Evolutionary conservation across 768 basidiomycete genomes (phyloP), one percentile per base, ranked within the genome.

Genomic region (Mycena latifolia): DNA sequence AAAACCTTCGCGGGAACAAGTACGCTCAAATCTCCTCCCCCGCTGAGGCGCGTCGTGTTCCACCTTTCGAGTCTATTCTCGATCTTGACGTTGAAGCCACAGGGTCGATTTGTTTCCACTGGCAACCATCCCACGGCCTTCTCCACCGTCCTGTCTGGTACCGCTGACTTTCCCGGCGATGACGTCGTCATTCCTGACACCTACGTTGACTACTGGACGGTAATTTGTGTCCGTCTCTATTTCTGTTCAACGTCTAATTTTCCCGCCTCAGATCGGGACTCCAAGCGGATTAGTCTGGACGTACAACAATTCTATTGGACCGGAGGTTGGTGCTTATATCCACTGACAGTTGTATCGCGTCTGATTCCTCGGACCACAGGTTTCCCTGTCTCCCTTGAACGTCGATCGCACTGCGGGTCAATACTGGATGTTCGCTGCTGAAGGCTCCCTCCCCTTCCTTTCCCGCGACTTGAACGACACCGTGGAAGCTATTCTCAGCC

Each of bases 341-440:
- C 18, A 8, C 37, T 17, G 29, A n/a, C 48, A 25, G 24, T 11
- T 43, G 24, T 27, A 28, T 9, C 35, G 14, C 29, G 10, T 46
- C 58, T 52, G 18, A 60, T 35, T 57, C 45, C 9, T 46, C 37
- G 35, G 4, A 24, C 45, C 41, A 4, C 33, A 67, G 66, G 46
- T 67, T 55, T 58, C 55, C 14, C n/a, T 67, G 56, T 51, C 27
- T 18, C 66, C 61, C 17, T 24, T 67, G 51, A 51, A 46, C 35
- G 41, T 18, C 24, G 41, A 63, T 45, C 61, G 66, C 56, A 48
- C 43, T 20, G 55, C 61, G 14, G 66, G 66, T 9, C 66, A 67
- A 51, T 67, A 67, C 37, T 67, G 66, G 66, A 67, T 67, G 55
- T 67, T 67, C 52, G 66, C 66, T 28, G 45, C 66, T 12, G 7